Base-by-base conservation (phyloP, 192 early-diverging fungal species). In the Backusella westeae region DNA sequence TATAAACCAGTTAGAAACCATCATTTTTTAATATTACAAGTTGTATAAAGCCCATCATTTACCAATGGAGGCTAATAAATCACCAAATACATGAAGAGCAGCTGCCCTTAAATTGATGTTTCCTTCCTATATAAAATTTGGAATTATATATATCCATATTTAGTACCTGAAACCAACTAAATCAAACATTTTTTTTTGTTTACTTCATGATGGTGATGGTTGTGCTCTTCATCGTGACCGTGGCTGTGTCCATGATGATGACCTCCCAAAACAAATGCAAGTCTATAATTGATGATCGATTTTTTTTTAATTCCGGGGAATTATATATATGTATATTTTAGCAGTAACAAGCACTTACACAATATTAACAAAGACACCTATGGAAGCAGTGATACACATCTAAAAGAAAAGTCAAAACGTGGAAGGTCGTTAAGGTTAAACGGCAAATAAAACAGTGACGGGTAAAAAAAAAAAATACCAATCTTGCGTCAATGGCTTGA, bases 51-150 rank as follows among this genome's bases (percentile, higher is more conserved):
- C 23, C 21, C 34, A 34, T 32, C 34, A 6, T 63, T 72, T 72
- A 79, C 77, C 94, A 69, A 96, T 80, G 15, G 93, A 94, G 0
- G 88, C 89, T 6, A 96, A 75, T 21, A 96, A 79, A 80, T 96
- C 94, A n/a, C 93, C 93, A 35, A 96, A 77, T 34, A 95, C 94
- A 76, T 96, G 94, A 34, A 96, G 78, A 8, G 87, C 85, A 0
- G 94, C 94, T 9, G 94, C 87, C 6, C 88, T 85, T 49, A 93
- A 80, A 82, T 95, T 91, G 36, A 91, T 88, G 72, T 89, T 92
- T n/a, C 68, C 26, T 85, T 82, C 77, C 74, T 77, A 76, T 14
- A 21, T 14, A 21, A 12, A 15, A 56, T 34, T 5, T n/a, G 42
- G 35, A 38, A 23, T 41, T 70, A 56, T 38, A 56, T 38, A 38